phyloP scores from a whole-genome alignment of 2,329 filamentous ascomycete species.

The Penicillium paneum region DNA sequence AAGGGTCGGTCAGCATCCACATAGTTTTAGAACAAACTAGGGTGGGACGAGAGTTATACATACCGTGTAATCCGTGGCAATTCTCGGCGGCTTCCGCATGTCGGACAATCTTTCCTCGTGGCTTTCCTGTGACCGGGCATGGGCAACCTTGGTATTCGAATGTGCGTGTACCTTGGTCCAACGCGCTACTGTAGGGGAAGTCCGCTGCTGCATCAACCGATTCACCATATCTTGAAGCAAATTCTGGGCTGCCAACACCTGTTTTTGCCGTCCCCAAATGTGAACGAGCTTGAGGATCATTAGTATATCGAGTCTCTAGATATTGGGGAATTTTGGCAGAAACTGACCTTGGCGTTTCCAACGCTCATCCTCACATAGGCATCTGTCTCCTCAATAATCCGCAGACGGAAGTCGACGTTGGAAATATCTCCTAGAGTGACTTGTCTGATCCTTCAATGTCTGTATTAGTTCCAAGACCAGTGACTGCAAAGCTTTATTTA shows the following conservation, averaged over 20 bases:
- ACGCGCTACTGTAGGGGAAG: not conserved
- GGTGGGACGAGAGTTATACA: not conserved
- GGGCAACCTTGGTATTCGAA: not conserved
- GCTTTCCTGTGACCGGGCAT: not conserved
- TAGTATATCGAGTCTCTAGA: not conserved
- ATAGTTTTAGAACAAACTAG: not conserved
- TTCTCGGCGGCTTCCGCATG: not conserved
- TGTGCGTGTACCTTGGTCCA: constrained; percentile 1
- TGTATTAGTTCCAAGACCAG: not conserved
- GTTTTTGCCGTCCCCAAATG: not conserved
- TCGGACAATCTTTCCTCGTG: not conserved
- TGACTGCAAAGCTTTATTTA: not conserved
- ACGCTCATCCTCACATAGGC: not conserved
- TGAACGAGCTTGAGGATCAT: not conserved
- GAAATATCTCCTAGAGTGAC: not conserved
- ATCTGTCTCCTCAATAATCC: not conserved
- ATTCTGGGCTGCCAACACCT: not conserved
- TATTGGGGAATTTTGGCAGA: not conserved
- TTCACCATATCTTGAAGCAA: not conserved
- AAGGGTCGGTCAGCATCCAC: not conserved
- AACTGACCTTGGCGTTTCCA: not conserved
- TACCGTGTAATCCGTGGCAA: not conserved
- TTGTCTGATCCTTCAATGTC: not conserved
- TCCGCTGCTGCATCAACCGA: not conserved
- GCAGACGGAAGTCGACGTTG: not conserved